A percentile compares a stretch with the other conserved stretches of the same genome.
These are phyloP conservation scores for Cercospora berteroae DNA, from an alignment of 2,329 filamentous ascomycete genomes.

Conservation along the genomic window DNA sequence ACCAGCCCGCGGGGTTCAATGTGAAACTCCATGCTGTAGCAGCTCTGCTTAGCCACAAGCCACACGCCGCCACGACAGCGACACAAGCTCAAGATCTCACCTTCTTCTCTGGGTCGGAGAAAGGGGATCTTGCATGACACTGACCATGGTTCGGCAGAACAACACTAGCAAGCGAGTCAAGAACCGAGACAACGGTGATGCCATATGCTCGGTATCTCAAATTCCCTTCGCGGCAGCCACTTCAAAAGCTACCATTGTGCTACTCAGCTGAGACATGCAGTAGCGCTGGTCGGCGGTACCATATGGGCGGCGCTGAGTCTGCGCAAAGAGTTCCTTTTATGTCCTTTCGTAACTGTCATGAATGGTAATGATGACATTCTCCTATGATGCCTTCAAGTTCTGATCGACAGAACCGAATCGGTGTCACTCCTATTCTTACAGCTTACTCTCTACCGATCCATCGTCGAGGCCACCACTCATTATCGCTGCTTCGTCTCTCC, in stretches of 20 bases:
- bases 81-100: background rate
- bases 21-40: background rate
- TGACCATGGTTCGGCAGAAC: conserved; percentile 6
- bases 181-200: conserved; percentile 6
- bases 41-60: background rate
- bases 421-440: conserved; percentile 12
- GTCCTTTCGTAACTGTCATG: background rate
- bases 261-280: conserved; percentile 5
- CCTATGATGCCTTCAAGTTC: background rate
- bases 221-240: background rate
- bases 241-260: conserved; percentile 3
- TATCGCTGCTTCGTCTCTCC: conserved; percentile 37
- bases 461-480: conserved; percentile 53
- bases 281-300: conserved; percentile 10
- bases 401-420: background rate
- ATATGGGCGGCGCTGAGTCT: background rate
- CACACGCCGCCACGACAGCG: background rate
- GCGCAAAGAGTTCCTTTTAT: background rate
- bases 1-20: background rate
- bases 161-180: background rate
- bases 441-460: conserved; percentile 18
- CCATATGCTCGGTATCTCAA: background rate
- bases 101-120: background rate
- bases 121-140: background rate
- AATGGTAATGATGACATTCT: background rate